Base-by-base conservation (phyloP, 2,329 filamentous ascomycete species). In the Trichoderma endophyticum region DNA sequence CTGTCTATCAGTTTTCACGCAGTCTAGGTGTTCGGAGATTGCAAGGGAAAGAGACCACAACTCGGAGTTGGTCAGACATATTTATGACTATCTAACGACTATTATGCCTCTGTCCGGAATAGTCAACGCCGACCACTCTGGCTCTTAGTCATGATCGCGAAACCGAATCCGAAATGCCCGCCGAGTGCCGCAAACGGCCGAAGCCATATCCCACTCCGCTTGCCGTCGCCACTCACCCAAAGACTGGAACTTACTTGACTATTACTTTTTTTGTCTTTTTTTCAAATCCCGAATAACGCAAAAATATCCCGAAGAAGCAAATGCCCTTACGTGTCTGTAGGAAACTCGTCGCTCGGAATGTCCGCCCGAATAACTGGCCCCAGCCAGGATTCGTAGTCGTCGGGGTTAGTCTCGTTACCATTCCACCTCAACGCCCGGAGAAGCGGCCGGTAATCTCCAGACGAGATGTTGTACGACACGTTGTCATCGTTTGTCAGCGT, bases 391-490 rank as follows among this genome's bases (percentile, higher is more conserved):
- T 71, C 26, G 34, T 48, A 66, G 34, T 71, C 51, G 6, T 59
- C 69, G n/a, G 69, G 51, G 18, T 63, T 71, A 5, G 69, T 18
- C 15, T 65, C 69, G 4, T 65, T 26, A 30, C 61, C 62, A 12
- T 59, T 51, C 24, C 54, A 71, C 7, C 24, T 51, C 32, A 65
- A 15, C 6, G 56, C 60, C 4, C 69, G 69, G 26, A 71, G 15
- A 18, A 71, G 69, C 21, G 51, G 61, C 39, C 69, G 69, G n/a
- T 65, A 65, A 30, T 64, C 69, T 3, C 69, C 69, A 26, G 69
- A 65, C 24, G 36, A 26, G 28, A 71, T 48, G 51, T 57, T 51
- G 26, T 26, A 36, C n/a, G 51, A 24, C 12, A 32, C 39, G n/a
- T 59, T 54, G 24, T 65, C 24, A 28, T 71, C 69, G 30, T 60